phyloP scores from a whole-genome alignment of 2,329 filamentous ascomycete species.

The Arthrobotrys entomopaga region DNA sequence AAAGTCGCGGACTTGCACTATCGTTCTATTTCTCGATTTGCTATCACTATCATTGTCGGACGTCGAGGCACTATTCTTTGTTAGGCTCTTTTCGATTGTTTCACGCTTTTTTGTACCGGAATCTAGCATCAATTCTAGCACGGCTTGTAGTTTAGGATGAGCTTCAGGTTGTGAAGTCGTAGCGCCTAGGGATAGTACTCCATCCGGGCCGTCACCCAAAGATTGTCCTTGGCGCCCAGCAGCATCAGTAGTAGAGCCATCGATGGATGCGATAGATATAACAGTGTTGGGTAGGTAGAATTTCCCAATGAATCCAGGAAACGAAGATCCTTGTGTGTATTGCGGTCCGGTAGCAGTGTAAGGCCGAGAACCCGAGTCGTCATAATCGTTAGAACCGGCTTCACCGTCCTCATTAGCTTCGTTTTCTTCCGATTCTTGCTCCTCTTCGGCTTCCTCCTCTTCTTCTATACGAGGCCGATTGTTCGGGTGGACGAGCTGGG shows the following conservation, averaged over 20 bases:
- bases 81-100: conserved; percentile 16
- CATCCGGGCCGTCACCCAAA: not conserved
- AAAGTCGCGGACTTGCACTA: conserved; percentile 83
- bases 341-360: too few relatives aligned
- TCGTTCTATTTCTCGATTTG: conserved; percentile 60
- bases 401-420: conserved; percentile 38
- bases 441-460: conserved; percentile 65
- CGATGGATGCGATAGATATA: conserved; percentile 9
- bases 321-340: not conserved
- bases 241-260: not conserved
- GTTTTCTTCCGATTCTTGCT: conserved; percentile 62
- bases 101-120: conserved; percentile 61
- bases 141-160: conserved; percentile 36
- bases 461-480: conserved; percentile 56
- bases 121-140: conserved; percentile 68
- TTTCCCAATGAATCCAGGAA: conserved; percentile 18
- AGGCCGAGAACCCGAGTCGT: conserved; percentile 55
- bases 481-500: conserved; percentile 56
- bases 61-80: not conserved
- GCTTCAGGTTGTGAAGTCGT: not conserved
- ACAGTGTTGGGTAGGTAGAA: not conserved
- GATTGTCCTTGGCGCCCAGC: conserved; percentile 1
- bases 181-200: not conserved
- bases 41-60: not conserved
- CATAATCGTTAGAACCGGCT: conserved; percentile 47